Percentiles rank a stretch among this genome's conserved stretches.
phyloP scores from a whole-genome alignment of 371 early-diverging fungal species.

The Mortierella sp. region DNA sequence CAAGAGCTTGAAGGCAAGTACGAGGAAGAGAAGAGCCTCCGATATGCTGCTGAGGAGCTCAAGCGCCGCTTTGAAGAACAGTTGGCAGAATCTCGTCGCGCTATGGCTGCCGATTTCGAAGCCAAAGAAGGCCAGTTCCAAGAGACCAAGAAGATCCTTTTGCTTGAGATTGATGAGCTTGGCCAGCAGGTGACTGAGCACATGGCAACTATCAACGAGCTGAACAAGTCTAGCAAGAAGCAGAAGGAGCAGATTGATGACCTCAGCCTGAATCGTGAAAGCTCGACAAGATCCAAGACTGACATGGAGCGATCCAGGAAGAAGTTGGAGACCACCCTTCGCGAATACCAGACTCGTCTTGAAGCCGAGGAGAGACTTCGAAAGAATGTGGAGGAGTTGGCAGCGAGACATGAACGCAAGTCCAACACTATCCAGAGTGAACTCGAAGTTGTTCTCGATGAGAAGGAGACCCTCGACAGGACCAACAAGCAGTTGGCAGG shows the following conservation, averaged over 20 bases:
- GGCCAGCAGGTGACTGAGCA: slow-evolving; percentile 81
- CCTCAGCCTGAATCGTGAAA: slow-evolving; percentile 62
- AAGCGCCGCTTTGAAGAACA: slow-evolving; percentile 72
- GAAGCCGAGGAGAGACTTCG: slow-evolving; percentile 75
- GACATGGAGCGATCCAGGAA: slow-evolving; percentile 77
- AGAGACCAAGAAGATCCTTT: slow-evolving; percentile 76
- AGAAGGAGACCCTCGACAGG: slow-evolving; percentile 70
- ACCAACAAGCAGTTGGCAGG: slow-evolving; percentile 72
- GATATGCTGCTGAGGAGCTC: slow-evolving; percentile 71
- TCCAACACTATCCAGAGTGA: slow-evolving; percentile 74
- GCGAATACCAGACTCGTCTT: slow-evolving; percentile 69
- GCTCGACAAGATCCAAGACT: slow-evolving; percentile 68
- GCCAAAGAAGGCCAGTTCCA: slow-evolving; percentile 78
- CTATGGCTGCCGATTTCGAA: slow-evolving; percentile 70
- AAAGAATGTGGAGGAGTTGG: slow-evolving; percentile 78
- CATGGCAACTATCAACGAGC: slow-evolving; percentile 62
- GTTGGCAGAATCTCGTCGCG: slow-evolving; percentile 69
- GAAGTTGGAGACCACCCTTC: slow-evolving; percentile 65
- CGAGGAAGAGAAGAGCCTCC: slow-evolving; percentile 68
- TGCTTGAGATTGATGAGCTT: slow-evolving; percentile 79
- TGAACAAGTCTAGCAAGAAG: slow-evolving; percentile 66
- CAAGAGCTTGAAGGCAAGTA: slow-evolving; percentile 68
- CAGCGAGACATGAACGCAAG: slow-evolving; percentile 81
- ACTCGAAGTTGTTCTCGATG: slow-evolving; percentile 71
- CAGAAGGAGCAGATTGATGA: slow-evolving; percentile 74